phyloP scores from a whole-genome alignment of 805 yeast genomes.

The Sugiyamaella smithiae region DNA sequence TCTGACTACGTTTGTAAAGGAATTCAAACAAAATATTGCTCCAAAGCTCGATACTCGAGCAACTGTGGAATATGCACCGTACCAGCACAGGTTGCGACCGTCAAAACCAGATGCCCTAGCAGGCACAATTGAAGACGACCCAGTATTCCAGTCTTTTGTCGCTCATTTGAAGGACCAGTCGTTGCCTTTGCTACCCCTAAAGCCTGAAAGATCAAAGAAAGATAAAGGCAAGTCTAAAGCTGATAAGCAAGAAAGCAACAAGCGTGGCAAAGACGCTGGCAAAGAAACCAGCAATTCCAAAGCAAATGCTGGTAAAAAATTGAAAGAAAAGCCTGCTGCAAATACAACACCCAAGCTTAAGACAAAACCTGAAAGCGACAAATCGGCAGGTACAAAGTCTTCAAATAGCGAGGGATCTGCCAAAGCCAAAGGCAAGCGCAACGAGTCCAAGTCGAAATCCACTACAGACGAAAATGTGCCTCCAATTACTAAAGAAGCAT shows the following conservation, averaged over 20 bases:
- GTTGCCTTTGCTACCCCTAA: not conserved
- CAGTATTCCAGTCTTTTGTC: constrained; percentile 33
- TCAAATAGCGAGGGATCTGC: not conserved
- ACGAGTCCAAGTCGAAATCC: too few species aligned
- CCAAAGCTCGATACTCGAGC: constrained; percentile 6
- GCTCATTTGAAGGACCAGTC: constrained; percentile 1
- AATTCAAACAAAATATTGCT: constrained; percentile 28
- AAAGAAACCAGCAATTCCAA: not conserved
- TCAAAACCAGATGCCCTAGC: constrained; percentile 22
- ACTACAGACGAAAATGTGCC: too few species aligned
- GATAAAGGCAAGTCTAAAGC: not conserved
- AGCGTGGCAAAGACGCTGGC: not conserved
- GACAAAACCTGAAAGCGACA: not conserved
- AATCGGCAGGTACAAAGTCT: not conserved
- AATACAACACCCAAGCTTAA: not conserved
- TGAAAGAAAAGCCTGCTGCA: not conserved
- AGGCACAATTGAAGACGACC: constrained; percentile 35
- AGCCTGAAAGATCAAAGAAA: not conserved
- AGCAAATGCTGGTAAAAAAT: not conserved
- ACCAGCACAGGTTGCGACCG: constrained; percentile 17
- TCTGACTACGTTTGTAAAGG: constrained; percentile 34
- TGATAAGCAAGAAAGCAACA: not conserved
- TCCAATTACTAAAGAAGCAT: not conserved
- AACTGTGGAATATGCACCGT: constrained; percentile 29
- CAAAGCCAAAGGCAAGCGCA: not conserved